Evolutionary conservation across 163 green algal genomes (phyloP).

Genomic region (Scenedesmus sp.): DNA sequence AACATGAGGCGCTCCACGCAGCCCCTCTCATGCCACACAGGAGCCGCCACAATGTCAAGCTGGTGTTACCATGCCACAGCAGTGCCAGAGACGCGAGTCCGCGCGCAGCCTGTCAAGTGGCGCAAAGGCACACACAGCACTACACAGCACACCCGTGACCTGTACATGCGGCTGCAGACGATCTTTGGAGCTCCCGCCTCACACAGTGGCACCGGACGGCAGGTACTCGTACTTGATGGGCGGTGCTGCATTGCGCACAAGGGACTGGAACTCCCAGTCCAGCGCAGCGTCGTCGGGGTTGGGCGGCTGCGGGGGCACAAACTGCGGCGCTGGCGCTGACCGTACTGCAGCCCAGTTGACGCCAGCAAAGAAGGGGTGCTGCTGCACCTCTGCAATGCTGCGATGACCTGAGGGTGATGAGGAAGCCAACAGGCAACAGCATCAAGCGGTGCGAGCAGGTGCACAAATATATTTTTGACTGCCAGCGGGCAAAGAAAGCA

Average conservation of each 20-base stretch:
- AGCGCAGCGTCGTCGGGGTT: slow-evolving; percentile 56
- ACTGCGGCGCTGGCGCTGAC: slow-evolving; percentile 57
- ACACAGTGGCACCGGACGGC: slow-evolving; percentile 42
- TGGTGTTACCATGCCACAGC: too few relatives aligned
- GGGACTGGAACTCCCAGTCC: slow-evolving; percentile 78
- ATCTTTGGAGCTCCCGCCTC: too few relatives aligned
- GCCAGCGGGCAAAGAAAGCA: not conserved
- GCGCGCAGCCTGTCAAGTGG: too few relatives aligned
- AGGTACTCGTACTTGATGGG: slow-evolving; percentile 50
- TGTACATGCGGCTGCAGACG: too few relatives aligned
- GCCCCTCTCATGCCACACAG: too few relatives aligned
- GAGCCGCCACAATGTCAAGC: too few relatives aligned
- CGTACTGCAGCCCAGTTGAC: slow-evolving; percentile 68
- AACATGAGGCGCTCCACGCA: too few relatives aligned
- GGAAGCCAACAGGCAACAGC: not conserved
- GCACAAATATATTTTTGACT: too few relatives aligned
- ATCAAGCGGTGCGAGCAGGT: not conserved
- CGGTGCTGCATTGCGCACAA: slow-evolving; percentile 55
- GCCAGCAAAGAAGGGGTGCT: slow-evolving; percentile 77
- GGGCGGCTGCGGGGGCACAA: slow-evolving; percentile 39
- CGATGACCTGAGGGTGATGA: slow-evolving; percentile 54
- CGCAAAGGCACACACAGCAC: not conserved
- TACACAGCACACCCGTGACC: not conserved
- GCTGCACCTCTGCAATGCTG: slow-evolving; percentile 73
- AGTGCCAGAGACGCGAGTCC: too few relatives aligned